Conservation (phyloP, 1,139 yeast genomes). For the Yamadazyma siamensis region DNA sequence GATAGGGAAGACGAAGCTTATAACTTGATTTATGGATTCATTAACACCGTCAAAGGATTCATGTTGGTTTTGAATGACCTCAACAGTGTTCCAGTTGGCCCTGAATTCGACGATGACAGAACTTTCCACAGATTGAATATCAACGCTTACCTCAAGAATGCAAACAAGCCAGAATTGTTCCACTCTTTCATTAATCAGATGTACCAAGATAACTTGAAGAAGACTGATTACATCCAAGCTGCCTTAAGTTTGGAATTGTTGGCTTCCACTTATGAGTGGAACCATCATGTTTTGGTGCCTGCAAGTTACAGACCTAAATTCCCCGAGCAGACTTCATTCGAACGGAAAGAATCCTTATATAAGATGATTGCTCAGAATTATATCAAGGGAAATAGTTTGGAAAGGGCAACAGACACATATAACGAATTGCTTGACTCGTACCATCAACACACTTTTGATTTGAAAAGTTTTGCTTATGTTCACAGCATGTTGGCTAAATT, state of each 20-base stretch:
- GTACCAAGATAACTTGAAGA: constrained; percentile 61
- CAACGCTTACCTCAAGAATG: constrained; percentile 73
- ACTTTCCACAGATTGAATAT: constrained; percentile 77
- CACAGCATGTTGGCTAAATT: constrained; percentile 67
- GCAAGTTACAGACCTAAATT: constrained; percentile 63
- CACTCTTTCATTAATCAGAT: constrained; percentile 74
- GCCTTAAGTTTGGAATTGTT: constrained; percentile 76
- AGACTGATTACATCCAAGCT: constrained; percentile 72
- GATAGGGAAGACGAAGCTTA: constrained; percentile 70
- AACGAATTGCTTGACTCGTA: constrained; percentile 77
- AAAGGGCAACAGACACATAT: constrained; percentile 73
- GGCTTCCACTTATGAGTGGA: constrained; percentile 79
- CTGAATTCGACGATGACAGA: constrained; percentile 84
- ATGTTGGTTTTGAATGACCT: constrained; percentile 65
- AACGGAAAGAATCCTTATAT: constrained; percentile 71
- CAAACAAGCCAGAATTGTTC: constrained; percentile 76
- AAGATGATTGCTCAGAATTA: constrained; percentile 73
- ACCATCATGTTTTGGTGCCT: constrained; percentile 54
- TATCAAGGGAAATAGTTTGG: constrained; percentile 68
- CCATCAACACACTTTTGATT: constrained; percentile 69
- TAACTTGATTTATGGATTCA: constrained; percentile 46
- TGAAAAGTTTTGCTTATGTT: constrained; percentile 71
- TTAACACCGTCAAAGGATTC: constrained; percentile 60
- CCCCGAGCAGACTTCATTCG: constrained; percentile 78
- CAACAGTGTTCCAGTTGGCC: constrained; percentile 72